Conservation (phyloP, 306 rosid genomes). For the Cyclanthera cordifolia region DNA sequence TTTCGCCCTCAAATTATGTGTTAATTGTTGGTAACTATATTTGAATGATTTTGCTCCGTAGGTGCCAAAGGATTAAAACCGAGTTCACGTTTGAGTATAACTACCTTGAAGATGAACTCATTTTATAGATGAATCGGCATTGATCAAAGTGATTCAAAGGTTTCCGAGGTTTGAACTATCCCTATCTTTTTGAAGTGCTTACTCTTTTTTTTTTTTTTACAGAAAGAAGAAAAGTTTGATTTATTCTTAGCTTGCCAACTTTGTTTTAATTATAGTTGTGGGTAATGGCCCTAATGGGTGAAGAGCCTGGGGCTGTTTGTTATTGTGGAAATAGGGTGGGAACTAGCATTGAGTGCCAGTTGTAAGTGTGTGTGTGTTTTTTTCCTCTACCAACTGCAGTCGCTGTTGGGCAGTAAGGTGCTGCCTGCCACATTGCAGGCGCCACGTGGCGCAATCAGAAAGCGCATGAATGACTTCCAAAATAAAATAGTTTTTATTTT, state of each 20-base stretch:
- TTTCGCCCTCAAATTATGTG: neutral
- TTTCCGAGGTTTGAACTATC: conserved; percentile 4
- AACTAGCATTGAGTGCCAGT: no score
- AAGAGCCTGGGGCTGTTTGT: neutral
- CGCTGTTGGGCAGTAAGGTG: no score
- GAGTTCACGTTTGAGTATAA: conserved; percentile 91
- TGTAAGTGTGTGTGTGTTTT: no score
- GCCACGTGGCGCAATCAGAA: no score
- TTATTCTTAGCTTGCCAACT: no score
- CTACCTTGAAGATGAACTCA: conserved; percentile 89
- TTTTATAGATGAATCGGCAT: conserved; percentile 38
- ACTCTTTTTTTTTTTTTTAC: neutral
- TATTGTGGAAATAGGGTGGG: neutral
- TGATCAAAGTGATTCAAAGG: neutral
- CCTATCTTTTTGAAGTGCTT: neutral
- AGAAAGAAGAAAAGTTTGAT: neutral
- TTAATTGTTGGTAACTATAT: neutral
- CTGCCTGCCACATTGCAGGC: no score
- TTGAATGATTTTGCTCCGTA: conserved; percentile 23
- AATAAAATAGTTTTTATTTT: no score
- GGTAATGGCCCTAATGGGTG: neutral
- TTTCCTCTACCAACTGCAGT: no score
- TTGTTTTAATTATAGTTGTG: neutral
- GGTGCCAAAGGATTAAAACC: conserved; percentile 96
- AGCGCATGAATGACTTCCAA: no score